These are phyloP conservation scores for Arabidopsis lyrata DNA, from an alignment of 441 rosid genomes.

Conservation along the genomic window DNA sequence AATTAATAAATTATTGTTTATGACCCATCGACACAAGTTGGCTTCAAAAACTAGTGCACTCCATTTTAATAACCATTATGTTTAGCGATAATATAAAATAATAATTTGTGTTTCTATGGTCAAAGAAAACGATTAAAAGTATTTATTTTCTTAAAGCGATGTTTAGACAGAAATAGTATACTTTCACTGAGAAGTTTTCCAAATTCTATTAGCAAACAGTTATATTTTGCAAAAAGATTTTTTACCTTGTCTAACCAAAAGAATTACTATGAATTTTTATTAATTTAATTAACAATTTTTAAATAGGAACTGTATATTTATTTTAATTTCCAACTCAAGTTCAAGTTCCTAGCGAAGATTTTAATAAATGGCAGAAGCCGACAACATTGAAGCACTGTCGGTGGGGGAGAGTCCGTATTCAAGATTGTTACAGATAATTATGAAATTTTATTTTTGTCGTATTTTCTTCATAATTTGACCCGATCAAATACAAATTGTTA, in stretches of 20 bases:
- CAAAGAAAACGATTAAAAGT: slow-evolving; percentile 30
- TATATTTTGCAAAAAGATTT: background rate
- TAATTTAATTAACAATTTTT: background rate
- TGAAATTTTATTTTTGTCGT: slow-evolving; percentile 25
- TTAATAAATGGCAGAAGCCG: slow-evolving; percentile 35
- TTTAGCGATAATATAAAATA: slow-evolving; percentile 19
- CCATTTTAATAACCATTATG: slow-evolving; percentile 22
- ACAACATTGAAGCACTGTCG: slow-evolving; percentile 47
- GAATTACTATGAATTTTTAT: background rate
- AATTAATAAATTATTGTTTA: slow-evolving; percentile 29
- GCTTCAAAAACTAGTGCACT: slow-evolving; percentile 27
- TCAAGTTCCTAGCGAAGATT: slow-evolving; percentile 2
- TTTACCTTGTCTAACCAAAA: slow-evolving; percentile 34
- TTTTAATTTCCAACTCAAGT: background rate
- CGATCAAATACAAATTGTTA: slow-evolving; percentile 4
- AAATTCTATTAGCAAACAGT: slow-evolving; percentile 28
- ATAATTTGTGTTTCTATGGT: slow-evolving; percentile 7
- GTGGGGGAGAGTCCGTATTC: slow-evolving; percentile 44
- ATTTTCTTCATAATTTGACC: slow-evolving; percentile 42
- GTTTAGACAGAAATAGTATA: slow-evolving; percentile 37
- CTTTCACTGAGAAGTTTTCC: slow-evolving; percentile 34
- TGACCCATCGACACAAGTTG: slow-evolving; percentile 20
- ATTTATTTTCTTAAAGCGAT: slow-evolving; percentile 13
- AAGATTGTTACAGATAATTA: slow-evolving; percentile 41
- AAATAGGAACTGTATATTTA: background rate